phyloP scores from a whole-genome alignment of 768 basidiomycete species.

The Neoboletus brunneissimus region DNA sequence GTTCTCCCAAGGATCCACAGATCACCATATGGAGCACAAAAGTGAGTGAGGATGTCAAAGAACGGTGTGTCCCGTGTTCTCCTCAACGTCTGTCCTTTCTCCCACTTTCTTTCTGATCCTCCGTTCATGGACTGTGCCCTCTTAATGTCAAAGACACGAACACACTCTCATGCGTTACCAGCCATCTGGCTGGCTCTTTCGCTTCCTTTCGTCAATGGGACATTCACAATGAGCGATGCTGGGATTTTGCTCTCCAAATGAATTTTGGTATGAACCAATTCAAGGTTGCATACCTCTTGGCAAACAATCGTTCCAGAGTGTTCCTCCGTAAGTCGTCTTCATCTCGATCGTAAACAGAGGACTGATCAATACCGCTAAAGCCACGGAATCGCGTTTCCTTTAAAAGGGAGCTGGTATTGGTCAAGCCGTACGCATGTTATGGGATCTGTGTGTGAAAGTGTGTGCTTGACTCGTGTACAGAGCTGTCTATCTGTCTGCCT shows the following conservation, averaged over 20 bases:
- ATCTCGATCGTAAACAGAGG: not conserved
- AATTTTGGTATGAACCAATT: constrained; percentile 16
- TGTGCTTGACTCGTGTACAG: constrained; percentile 5
- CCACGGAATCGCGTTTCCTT: constrained; percentile 6
- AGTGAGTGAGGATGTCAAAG: not conserved
- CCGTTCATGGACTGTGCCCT: constrained; percentile 4
- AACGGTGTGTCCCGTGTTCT: not conserved
- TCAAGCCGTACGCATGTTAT: constrained; percentile 9
- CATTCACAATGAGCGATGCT: constrained; percentile 4
- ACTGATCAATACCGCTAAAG: constrained; percentile 7
- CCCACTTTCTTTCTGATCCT: not conserved
- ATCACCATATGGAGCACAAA: constrained; percentile 6
- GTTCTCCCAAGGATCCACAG: not conserved
- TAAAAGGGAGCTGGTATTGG: constrained; percentile 14
- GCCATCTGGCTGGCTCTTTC: constrained; percentile 7
- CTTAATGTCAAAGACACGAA: constrained; percentile 1
- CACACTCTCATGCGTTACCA: not conserved
- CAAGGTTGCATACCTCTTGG: constrained; percentile 9
- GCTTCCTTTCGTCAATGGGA: constrained; percentile 6
- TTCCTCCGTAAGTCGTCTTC: constrained; percentile 14
- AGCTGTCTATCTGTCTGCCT: constrained; percentile 14
- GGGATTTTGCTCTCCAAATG: constrained; percentile 15
- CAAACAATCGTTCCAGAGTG: not conserved
- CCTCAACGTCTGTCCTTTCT: not conserved
- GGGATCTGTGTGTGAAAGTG: not conserved